Evolutionary conservation across 352 stramenopile genomes (phyloP), one percentile per base, ranked within the genome.

Genomic region (Globisporangium nagaii): DNA sequence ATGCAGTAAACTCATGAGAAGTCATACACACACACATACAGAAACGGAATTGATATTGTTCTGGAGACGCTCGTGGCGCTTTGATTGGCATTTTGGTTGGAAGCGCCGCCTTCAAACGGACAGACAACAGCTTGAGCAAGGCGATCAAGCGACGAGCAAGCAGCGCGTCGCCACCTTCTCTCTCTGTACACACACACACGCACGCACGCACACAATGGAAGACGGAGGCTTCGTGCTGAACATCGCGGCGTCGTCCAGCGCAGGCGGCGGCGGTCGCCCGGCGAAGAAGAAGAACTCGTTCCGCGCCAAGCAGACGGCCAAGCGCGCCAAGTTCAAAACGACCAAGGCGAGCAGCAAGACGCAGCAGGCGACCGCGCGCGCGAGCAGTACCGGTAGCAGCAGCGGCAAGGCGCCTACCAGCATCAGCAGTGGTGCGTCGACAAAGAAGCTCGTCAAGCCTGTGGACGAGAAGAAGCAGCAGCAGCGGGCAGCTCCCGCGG

Each of bases 261-360:
- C 65, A 31, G 63, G 65, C 13, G 61, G 40, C 19, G 43, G 9
- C 30, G 56, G 60, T 19, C 68, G 68, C 48, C 68, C 63, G 19
- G 48, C 42, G 32, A 89, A 87, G 70, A 90, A 86, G 62, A 86
- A 89, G 60, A 82, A 72, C 45, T 84, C 70, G 11, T 93, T 93
- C 59, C 80, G 80, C 19, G 71, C 73, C 50, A 93, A 93, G 67
- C 73, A 89, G 50, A 77, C 74, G 25, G 78, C 74, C 17, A 78
- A 77, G 47, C 22, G 53, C 10, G 58, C 57, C 49, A 64, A 64
- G 44, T 28, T 55, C 32, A 64, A 64, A 17, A 42, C 56, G 15
- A 20, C 41, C n/a, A 75, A 80, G 42, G 57, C 43, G 5, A 53
- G 43, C 39, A 37, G 43, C 22, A 47, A 37, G 31, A 32, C 57